Percentiles rank a stretch among this genome's conserved stretches.
phyloP scores from a whole-genome alignment of 2,329 filamentous ascomycete genomes.

The Pseudopyrenochaeta lycopersici region DNA sequence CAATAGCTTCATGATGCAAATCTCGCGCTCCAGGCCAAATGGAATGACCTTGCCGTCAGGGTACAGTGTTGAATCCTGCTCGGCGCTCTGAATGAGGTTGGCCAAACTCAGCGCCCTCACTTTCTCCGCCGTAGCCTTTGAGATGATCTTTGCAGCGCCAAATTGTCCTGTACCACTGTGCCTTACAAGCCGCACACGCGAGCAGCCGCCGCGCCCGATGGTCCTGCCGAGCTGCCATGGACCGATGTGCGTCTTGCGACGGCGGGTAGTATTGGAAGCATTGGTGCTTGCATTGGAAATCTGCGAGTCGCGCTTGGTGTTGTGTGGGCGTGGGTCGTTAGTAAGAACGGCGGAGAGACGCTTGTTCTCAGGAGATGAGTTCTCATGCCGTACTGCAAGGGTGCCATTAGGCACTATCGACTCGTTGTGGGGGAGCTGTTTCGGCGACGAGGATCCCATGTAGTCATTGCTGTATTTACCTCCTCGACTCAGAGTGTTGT shows the following conservation, averaged over 20 bases:
- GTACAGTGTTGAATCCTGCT: constrained; percentile 61
- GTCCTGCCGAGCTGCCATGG: constrained; percentile 94
- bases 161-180: constrained; percentile 80
- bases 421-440: constrained; percentile 54
- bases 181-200: constrained; percentile 84
- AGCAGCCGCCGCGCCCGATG: constrained; percentile 88
- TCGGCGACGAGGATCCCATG: constrained; percentile 24
- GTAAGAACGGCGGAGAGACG: constrained; percentile 61
- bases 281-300: constrained; percentile 66
- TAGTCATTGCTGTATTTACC: constrained; percentile 29
- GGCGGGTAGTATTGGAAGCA: constrained; percentile 59
- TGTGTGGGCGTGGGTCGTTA: constrained; percentile 58
- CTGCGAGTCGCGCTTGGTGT: constrained; percentile 58
- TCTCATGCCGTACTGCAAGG: constrained; percentile 50
- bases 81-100: constrained; percentile 78
- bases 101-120: constrained; percentile 87
- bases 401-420: constrained; percentile 55
- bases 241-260: constrained; percentile 79
- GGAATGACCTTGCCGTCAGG: constrained; percentile 76
- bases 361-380: constrained; percentile 58
- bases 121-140: constrained; percentile 78
- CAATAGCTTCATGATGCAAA: constrained; percentile 96
- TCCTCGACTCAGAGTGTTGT: constrained; percentile 23
- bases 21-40: constrained; percentile 89
- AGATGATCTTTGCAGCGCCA: constrained; percentile 95